Conservation (phyloP, 768 basidiomycete species). For the Boletus rufocinnamomeus region DNA sequence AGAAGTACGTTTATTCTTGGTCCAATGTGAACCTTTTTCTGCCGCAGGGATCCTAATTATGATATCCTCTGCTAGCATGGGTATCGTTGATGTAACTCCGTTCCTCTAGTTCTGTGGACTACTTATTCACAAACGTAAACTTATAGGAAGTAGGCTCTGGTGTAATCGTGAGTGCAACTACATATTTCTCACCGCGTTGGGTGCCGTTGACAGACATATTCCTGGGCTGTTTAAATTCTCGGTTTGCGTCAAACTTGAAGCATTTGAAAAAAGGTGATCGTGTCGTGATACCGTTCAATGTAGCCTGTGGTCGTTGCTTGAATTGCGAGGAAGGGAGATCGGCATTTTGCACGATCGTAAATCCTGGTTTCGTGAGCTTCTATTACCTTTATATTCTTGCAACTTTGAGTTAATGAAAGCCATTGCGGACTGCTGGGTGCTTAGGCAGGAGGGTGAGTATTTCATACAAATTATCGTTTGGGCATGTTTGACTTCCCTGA, state of each 20-base stretch:
- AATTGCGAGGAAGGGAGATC: conserved; percentile 57
- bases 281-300: conserved; percentile 64
- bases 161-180: background rate
- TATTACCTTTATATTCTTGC: background rate
- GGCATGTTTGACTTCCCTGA: background rate
- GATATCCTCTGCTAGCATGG: background rate
- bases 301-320: conserved; percentile 56
- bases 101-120: background rate
- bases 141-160: conserved; percentile 3
- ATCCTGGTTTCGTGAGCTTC: conserved; percentile 35
- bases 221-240: too few species aligned
- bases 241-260: conserved; percentile 24
- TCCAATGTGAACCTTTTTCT: background rate
- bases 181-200: background rate
- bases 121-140: background rate
- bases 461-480: background rate
- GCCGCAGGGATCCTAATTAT: background rate
- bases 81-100: conserved; percentile 2
- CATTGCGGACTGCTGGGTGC: background rate
- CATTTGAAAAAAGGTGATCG: conserved; percentile 56
- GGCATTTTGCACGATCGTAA: conserved; percentile 58
- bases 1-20: conserved; percentile 2
- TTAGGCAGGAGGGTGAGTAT: conserved; percentile 7
- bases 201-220: background rate
- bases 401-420: background rate